phyloP scores from a whole-genome alignment of 192 early-diverging fungal genomes.

The Umbelopsis ramanniana region DNA sequence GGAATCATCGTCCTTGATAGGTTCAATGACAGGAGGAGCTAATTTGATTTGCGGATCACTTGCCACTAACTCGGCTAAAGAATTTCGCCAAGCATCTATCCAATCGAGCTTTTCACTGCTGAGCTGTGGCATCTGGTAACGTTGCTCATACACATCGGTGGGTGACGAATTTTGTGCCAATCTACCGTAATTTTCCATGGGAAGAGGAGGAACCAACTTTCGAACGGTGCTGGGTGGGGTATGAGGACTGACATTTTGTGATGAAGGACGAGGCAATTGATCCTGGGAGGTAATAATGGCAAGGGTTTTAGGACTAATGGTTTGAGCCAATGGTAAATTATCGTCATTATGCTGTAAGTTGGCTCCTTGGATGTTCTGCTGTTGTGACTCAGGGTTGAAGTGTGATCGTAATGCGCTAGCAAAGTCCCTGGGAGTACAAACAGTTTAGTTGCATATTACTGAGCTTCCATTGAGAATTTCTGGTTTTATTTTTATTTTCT shows the following conservation, averaged over 20 bases:
- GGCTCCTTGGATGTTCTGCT: neutral
- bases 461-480: neutral
- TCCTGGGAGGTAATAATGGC: conserved; percentile 7
- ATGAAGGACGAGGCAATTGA: neutral
- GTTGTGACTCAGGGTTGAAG: neutral
- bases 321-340: conserved; percentile 19
- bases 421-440: conserved; percentile 5
- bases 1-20: conserved; percentile 34
- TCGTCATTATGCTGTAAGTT: conserved; percentile 14
- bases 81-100: conserved; percentile 45
- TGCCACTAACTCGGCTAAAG: conserved; percentile 36
- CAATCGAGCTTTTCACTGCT: conserved; percentile 29
- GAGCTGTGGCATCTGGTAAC: conserved; percentile 16
- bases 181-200: conserved; percentile 1
- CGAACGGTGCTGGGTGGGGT: neutral
- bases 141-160: conserved; percentile 3
- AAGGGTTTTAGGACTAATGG: neutral
- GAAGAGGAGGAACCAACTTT: conserved; percentile 14
- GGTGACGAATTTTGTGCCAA: neutral
- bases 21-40: conserved; percentile 39
- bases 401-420: conserved; percentile 1
- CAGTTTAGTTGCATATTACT: neutral
- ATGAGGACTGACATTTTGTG: neutral
- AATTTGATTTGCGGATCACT: conserved; percentile 33
- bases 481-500: no score